Evolutionary conservation across 2,329 filamentous ascomycete genomes (phyloP), one percentile per base, ranked within the genome.

Genomic region (Phialemoniopsis sp.): DNA sequence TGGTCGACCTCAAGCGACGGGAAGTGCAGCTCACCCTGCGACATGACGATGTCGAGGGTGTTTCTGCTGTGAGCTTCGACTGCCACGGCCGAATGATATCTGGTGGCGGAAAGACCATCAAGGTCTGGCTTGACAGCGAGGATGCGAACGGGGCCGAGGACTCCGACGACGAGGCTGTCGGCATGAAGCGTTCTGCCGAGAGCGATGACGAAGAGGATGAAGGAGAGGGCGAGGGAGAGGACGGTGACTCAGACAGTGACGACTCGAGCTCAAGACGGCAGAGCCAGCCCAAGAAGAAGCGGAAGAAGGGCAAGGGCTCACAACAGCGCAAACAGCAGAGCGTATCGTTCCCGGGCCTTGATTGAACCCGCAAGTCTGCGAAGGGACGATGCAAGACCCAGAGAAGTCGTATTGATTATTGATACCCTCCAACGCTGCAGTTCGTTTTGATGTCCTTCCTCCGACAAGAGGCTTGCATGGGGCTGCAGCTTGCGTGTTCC

Each of bases 31-130:
- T 69, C 2, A 77, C 84, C 37, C 51, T 74, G 56, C 85, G 78
- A 51, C 91, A 96, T 58, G 88, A 96, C 54, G 89, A 95, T 43
- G 66, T 93, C 14, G 91, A 97, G 57, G 86, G 85, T 3, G 89
- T 96, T 4, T 77, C 89, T 2, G 86, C 78, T 0, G 63, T 98
- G 1, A 85, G 76, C 2, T 95, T 97, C 47, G 93, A 97, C 63
- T 83, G 85, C 37, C 80, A 83, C 37, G 87, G 89, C 34, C 76
- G 93, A 34, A 80, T 98, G 72, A 89, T 98, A 50, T 94, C 83
- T 53, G 90, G 89, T 10, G 93, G 93, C 39, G 93, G 93, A 1
- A 78, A 76, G 50, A 81, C 82, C 1, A 78, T 98, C 46, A 96
- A 96, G 62, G 82, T 97, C 3, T 98, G 93, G 93, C 80, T 93